A percentile compares a stretch with the other conserved stretches of the same genome.
These are phyloP conservation scores for Plectosphaerella plurivora DNA, from an alignment of 2,329 filamentous ascomycete species.

Conservation along the genomic window DNA sequence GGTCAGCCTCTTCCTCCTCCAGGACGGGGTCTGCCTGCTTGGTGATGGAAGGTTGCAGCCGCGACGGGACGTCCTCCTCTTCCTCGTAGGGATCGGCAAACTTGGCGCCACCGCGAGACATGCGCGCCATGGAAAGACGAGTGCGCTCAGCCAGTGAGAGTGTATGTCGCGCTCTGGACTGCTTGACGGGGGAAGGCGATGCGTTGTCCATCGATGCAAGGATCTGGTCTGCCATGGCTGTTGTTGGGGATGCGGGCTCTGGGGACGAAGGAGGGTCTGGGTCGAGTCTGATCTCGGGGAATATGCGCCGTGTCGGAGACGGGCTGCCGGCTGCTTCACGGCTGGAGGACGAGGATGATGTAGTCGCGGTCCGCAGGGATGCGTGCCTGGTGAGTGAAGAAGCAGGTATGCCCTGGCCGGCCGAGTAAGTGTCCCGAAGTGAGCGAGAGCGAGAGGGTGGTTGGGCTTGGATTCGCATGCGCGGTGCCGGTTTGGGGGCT, in stretches of 20 bases:
- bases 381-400: neutral
- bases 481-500: too few species aligned
- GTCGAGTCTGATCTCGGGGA: neutral
- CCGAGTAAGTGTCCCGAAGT: too few species aligned
- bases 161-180: constrained; percentile 42
- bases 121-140: constrained; percentile 70
- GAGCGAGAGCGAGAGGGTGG: too few species aligned
- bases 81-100: constrained; percentile 18
- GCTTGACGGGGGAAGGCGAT: constrained; percentile 54
- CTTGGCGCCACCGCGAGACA: constrained; percentile 30
- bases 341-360: too few species aligned
- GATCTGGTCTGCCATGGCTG: constrained; percentile 52
- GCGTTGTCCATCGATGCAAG: constrained; percentile 48
- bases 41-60: constrained; percentile 4
- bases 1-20: constrained; percentile 21
- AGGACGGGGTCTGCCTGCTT: constrained; percentile 18
- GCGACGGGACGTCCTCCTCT: constrained; percentile 13
- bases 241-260: constrained; percentile 33
- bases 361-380: neutral
- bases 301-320: too few species aligned
- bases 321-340: too few species aligned
- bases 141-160: constrained; percentile 74
- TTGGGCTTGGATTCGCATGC: too few species aligned
- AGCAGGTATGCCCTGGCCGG: neutral
- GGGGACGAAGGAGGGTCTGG: constrained; percentile 5